Conservation (phyloP, 2,329 filamentous ascomycete species). For the Apiospora arundinis region DNA sequence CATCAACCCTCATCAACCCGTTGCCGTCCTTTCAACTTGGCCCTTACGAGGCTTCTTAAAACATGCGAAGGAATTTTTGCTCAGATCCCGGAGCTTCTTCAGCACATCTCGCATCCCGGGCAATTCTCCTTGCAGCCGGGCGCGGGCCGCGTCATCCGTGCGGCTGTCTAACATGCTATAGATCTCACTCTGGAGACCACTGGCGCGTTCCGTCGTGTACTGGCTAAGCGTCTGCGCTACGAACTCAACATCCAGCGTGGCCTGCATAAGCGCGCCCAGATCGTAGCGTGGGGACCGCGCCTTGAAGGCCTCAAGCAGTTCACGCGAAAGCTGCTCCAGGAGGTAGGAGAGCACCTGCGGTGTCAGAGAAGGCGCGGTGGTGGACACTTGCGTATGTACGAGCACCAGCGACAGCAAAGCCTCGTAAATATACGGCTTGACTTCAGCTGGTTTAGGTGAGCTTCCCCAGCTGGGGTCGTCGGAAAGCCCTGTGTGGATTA, state of each 20-base stretch:
- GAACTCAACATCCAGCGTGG: conserved; percentile 96
- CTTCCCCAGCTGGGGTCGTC: conserved; percentile 68
- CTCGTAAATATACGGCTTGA: conserved; percentile 88
- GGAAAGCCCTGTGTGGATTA: conserved; percentile 75
- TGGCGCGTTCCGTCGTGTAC: conserved; percentile 85
- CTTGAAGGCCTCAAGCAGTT: conserved; percentile 83
- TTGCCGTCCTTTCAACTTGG: conserved; percentile 36
- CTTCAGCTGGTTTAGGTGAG: conserved; percentile 73
- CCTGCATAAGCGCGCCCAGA: conserved; percentile 89
- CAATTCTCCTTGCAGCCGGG: conserved; percentile 82
- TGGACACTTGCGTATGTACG: conserved; percentile 88
- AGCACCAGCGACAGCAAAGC: conserved; percentile 85
- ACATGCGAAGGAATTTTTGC: conserved; percentile 86
- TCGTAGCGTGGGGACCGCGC: conserved; percentile 69
- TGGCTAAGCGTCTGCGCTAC: conserved; percentile 90
- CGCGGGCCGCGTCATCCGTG: conserved; percentile 86
- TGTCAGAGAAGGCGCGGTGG: conserved; percentile 78
- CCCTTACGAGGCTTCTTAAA: conserved; percentile 60
- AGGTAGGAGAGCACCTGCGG: conserved; percentile 84
- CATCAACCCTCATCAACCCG: conserved; percentile 28
- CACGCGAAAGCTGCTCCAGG: conserved; percentile 78
- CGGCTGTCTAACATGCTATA: conserved; percentile 89
- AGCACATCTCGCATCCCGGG: conserved; percentile 87
- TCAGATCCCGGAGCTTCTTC: conserved; percentile 82
- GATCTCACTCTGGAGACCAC: conserved; percentile 84